Conservation (phyloP, 495 filamentous ascomycete species). For the Hypoxylon subgilvum region DNA sequence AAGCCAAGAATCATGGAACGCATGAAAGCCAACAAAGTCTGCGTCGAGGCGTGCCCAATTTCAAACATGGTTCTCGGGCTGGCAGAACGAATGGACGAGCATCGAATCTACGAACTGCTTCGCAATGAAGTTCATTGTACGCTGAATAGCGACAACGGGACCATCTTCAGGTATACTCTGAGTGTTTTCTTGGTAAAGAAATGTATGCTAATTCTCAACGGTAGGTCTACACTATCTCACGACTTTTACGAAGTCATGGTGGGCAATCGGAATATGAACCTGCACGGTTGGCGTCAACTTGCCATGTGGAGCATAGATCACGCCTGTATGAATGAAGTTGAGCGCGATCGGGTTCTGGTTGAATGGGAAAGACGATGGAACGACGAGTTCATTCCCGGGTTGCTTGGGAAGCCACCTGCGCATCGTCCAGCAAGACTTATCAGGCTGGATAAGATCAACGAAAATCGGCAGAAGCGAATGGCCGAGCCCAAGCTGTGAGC, state of each 20-base stretch:
- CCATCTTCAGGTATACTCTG: slow-evolving; percentile 55
- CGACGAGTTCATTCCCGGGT: slow-evolving; percentile 45
- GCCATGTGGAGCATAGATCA: slow-evolving; percentile 61
- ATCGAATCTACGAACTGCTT: slow-evolving; percentile 57
- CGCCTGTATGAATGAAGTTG: slow-evolving; percentile 50
- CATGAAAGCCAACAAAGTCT: slow-evolving; percentile 80
- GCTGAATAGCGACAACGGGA: slow-evolving; percentile 61
- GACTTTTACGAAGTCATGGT: slow-evolving; percentile 64
- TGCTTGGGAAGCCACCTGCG: slow-evolving; percentile 1
- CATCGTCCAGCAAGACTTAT: slow-evolving; percentile 14
- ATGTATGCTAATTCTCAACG: neutral
- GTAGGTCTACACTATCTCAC: slow-evolving; percentile 60
- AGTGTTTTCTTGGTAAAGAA: neutral
- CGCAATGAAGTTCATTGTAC: slow-evolving; percentile 61
- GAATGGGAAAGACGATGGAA: slow-evolving; percentile 55
- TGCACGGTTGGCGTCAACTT: slow-evolving; percentile 61
- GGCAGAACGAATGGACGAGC: slow-evolving; percentile 53
- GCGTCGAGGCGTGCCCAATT: slow-evolving; percentile 88
- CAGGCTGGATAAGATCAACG: slow-evolving; percentile 5
- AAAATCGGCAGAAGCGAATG: slow-evolving; percentile 8
- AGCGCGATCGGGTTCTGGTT: slow-evolving; percentile 37
- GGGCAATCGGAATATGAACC: slow-evolving; percentile 57
- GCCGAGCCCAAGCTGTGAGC: neutral
- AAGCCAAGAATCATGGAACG: slow-evolving; percentile 84
- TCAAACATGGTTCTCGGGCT: slow-evolving; percentile 78